These are phyloP conservation scores for Plenodomus tracheiphilus DNA, from an alignment of 2,329 filamentous ascomycete species.

Conservation along the genomic window DNA sequence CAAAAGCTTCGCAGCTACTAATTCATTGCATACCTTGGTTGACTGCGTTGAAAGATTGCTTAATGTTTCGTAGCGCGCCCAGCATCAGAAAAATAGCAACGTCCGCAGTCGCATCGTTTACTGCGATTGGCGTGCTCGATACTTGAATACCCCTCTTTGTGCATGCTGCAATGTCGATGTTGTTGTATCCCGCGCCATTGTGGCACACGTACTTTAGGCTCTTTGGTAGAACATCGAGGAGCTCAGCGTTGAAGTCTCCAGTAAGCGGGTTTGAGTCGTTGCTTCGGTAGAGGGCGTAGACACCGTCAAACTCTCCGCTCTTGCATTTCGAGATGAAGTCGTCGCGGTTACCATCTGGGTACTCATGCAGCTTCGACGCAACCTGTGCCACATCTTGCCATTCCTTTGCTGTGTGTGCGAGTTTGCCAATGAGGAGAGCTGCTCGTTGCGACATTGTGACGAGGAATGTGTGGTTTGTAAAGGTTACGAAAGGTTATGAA, in stretches of 20 bases:
- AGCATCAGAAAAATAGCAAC: slow-evolving; percentile 57
- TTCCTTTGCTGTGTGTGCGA: slow-evolving; percentile 51
- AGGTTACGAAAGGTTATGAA: background rate
- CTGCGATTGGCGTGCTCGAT: slow-evolving; percentile 53
- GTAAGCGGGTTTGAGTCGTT: slow-evolving; percentile 59
- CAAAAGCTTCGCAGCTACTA: slow-evolving; percentile 38
- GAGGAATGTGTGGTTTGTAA: background rate
- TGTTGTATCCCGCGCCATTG: slow-evolving; percentile 63
- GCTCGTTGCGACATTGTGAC: slow-evolving; percentile 37
- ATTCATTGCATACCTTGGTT: slow-evolving; percentile 49
- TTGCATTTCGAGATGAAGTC: slow-evolving; percentile 61
- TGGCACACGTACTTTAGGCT: slow-evolving; percentile 51
- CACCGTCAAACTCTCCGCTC: slow-evolving; percentile 58
- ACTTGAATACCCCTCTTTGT: slow-evolving; percentile 51
- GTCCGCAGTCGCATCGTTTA: slow-evolving; percentile 57
- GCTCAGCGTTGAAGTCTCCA: slow-evolving; percentile 52
- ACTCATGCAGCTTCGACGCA: slow-evolving; percentile 52
- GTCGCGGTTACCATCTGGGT: slow-evolving; percentile 55
- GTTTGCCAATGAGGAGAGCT: slow-evolving; percentile 51
- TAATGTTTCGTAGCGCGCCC: slow-evolving; percentile 55
- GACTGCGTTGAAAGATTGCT: slow-evolving; percentile 52
- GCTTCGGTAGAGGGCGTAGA: slow-evolving; percentile 61
- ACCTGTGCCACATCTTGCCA: slow-evolving; percentile 47
- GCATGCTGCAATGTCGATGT: slow-evolving; percentile 60
- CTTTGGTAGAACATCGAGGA: slow-evolving; percentile 47